A percentile compares a stretch with the other conserved stretches of the same genome.
Conservation (phyloP, 768 basidiomycete genomes). For the Peribolospora kevripleyi region DNA sequence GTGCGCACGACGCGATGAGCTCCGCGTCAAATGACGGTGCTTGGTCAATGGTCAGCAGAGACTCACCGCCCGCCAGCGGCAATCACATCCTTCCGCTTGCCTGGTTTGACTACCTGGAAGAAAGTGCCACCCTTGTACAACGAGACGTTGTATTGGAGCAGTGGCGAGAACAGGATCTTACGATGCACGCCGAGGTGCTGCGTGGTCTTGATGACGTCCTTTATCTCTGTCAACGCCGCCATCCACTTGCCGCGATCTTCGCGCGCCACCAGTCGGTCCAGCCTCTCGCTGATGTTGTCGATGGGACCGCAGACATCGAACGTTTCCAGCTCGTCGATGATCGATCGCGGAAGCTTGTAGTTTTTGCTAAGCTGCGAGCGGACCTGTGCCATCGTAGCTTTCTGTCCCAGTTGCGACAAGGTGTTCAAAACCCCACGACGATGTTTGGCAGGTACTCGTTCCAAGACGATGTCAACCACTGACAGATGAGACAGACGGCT, state of each 20-base stretch:
- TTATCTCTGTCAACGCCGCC: no score
- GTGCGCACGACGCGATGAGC: no score
- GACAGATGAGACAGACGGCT: not conserved
- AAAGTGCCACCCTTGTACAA: slow-evolving; percentile 14
- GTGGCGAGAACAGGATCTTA: no score
- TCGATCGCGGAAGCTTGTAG: slow-evolving; percentile 41
- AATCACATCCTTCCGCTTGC: slow-evolving; percentile 42
- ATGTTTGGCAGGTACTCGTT: slow-evolving; percentile 34
- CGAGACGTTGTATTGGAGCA: no score
- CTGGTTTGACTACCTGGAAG: slow-evolving; percentile 45
- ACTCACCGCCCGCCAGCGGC: slow-evolving; percentile 58
- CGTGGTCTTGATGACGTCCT: no score
- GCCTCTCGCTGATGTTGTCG: no score
- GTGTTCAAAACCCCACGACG: slow-evolving; percentile 38
- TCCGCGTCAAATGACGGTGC: no score
- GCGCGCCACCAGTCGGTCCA: no score
- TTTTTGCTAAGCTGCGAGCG: slow-evolving; percentile 46
- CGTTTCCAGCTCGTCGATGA: slow-evolving; percentile 55
- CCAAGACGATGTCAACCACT: slow-evolving; percentile 41
- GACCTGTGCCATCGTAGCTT: slow-evolving; percentile 30
- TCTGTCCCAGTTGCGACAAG: slow-evolving; percentile 25
- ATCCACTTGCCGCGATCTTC: no score
- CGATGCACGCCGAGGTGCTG: no score
- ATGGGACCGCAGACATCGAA: slow-evolving; percentile 1
- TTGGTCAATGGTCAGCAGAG: slow-evolving; percentile 1